A percentile compares a stretch with the other conserved stretches of the same genome.
Conservation (phyloP, 2,329 filamentous ascomycete genomes). For the Ophiostoma montium region DNA sequence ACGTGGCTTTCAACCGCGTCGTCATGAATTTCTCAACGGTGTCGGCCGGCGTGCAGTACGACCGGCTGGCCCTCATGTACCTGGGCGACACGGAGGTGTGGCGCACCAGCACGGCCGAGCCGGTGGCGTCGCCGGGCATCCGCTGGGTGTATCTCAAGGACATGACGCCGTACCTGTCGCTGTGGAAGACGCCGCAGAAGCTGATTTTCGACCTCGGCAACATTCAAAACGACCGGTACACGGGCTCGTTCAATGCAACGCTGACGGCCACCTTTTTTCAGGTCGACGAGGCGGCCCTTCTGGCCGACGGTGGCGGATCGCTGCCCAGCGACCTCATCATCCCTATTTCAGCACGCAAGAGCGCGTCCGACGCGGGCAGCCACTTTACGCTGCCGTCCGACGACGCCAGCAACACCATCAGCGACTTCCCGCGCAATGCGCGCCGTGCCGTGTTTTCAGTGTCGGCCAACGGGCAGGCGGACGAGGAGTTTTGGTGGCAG, state of each 20-base stretch:
- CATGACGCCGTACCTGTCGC: conserved; percentile 53
- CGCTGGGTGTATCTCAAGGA: conserved; percentile 68
- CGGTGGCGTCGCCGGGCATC: conserved; percentile 50
- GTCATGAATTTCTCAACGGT: conserved; percentile 63
- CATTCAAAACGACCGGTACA: conserved; percentile 56
- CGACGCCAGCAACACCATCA: conserved; percentile 42
- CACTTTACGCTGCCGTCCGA: conserved; percentile 53
- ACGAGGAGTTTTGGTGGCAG: conserved; percentile 77
- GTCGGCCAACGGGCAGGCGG: conserved; percentile 60
- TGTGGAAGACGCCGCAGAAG: conserved; percentile 57
- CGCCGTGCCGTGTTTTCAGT: conserved; percentile 60
- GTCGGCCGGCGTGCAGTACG: conserved; percentile 59
- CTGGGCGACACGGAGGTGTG: conserved; percentile 69
- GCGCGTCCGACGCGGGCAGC: conserved; percentile 38
- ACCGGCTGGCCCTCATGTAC: conserved; percentile 63
- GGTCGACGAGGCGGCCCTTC: conserved; percentile 23
- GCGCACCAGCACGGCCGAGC: conserved; percentile 70
- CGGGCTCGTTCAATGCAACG: conserved; percentile 58
- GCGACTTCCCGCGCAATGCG: conserved; percentile 47
- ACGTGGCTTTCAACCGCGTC: conserved; percentile 58
- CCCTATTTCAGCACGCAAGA: conserved; percentile 45
- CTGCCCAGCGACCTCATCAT: conserved; percentile 50
- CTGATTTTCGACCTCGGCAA: conserved; percentile 73
- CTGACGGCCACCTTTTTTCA: conserved; percentile 59
- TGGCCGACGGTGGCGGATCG: conserved; percentile 17